Conservation (phyloP, 23 red algal genomes). For the Gracilaria caudata region DNA sequence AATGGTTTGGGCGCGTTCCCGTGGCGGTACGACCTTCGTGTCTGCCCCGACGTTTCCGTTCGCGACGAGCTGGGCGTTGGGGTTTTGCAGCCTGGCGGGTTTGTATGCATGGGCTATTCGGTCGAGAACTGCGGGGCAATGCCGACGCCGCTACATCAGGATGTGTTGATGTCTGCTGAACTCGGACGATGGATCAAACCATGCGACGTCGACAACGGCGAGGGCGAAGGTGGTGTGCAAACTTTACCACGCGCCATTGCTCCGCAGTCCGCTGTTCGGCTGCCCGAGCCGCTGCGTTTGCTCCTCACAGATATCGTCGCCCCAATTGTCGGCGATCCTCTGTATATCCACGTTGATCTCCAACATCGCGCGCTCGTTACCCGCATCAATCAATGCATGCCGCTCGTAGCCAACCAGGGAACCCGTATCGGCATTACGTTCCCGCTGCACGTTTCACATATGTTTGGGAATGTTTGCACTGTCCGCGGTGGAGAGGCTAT, state of each 20-base stretch:
- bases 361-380: not conserved
- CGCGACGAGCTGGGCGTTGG: not conserved
- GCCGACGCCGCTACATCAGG: constrained; percentile 6
- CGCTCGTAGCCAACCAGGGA: not conserved
- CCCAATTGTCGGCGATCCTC: constrained; percentile 1
- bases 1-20: not conserved
- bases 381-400: not conserved
- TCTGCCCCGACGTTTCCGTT: not conserved
- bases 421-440: not conserved
- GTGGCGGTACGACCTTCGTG: not conserved
- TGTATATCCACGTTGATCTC: not conserved
- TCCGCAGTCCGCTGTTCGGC: not conserved
- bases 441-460: not conserved
- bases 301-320: not conserved
- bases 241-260: not conserved
- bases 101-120: not conserved
- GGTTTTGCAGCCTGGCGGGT: not conserved
- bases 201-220: not conserved
- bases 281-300: not conserved
- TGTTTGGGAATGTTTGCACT: constrained; percentile 10
- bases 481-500: not conserved
- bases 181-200: not conserved
- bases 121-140: not conserved
- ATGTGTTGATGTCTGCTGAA: not conserved
- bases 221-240: not conserved